Base-by-base conservation (phyloP, 768 basidiomycete species). In the Tricholoma bakamatsutake region DNA sequence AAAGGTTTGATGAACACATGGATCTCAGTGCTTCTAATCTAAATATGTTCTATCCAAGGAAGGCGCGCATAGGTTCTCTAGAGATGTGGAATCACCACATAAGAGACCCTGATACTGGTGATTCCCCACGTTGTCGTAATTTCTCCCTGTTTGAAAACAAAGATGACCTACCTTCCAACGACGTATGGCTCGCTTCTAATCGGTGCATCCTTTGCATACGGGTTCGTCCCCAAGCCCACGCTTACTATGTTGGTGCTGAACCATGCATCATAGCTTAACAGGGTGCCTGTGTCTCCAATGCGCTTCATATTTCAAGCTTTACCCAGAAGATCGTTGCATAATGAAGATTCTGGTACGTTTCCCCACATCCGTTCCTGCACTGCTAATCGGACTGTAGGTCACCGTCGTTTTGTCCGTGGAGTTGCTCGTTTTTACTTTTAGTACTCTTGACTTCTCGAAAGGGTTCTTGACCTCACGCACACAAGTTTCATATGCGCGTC, bases 231-330 rank as follows among this genome's bases (percentile, higher is more conserved):
- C 6, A 28, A 7, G 13, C 5, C 27, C 18, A 1, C n/a, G n/a
- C 30, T 17, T n/a, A 10, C n/a, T 17, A 24, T 3, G 21, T 18
- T 7, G 11, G 37, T 40, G 17, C 39, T 40, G 39, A 40, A 17
- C 2, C n/a, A n/a, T 12, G 4, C 15, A 15, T 7, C 21, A 2
- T 17, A 39, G 66, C 43, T 59, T 67, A 30, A 64, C 63, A 40
- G 66, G 66, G 33, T 45, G 63, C 37, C 61, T 64, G 33, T 63
- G 59, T 0, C 56, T 64, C 4, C 66, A 67, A 56, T 64, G 64
- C 46, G 56, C 66, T 31, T 55, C 63, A 45, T 67, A 66, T 50
- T 67, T 66, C 62, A 65, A 61, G 49, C 21, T 66, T 1, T 67
- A 64, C 48, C 58, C 63, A 31, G 58, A 63, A 6, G 66, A 67